Evolutionary conservation across 2,329 filamentous ascomycete genomes (phyloP).

Genomic region (Xylariaceae sp.): DNA sequence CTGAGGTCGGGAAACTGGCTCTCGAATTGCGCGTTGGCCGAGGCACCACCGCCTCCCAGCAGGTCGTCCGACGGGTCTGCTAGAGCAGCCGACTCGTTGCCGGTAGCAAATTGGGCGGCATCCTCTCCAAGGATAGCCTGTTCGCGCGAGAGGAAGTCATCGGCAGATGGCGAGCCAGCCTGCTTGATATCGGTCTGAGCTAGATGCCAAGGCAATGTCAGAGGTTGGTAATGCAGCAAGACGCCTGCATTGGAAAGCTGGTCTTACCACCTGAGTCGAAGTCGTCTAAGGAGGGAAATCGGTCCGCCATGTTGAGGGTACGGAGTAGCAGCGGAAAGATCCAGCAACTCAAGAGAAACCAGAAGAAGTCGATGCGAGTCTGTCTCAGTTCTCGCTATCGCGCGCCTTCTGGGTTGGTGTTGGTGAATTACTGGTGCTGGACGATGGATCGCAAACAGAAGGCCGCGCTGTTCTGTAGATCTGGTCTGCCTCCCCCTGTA

Average conservation of each 20-base stretch:
- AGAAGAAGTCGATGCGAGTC: too few species aligned
- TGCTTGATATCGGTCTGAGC: constrained; percentile 61
- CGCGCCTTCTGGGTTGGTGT: too few species aligned
- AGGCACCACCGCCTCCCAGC: constrained; percentile 51
- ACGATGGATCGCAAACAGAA: too few species aligned
- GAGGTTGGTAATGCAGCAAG: background rate
- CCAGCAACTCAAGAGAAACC: too few species aligned
- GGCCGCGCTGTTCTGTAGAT: too few species aligned
- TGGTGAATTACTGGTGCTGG: too few species aligned
- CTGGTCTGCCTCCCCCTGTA: too few species aligned
- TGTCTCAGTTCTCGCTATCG: too few species aligned
- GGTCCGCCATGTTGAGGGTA: constrained; percentile 57
- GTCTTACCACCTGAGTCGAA: constrained; percentile 58
- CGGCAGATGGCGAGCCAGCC: constrained; percentile 52
- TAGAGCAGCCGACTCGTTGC: constrained; percentile 60
- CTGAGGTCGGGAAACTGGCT: constrained; percentile 81
- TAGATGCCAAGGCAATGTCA: constrained; percentile 24
- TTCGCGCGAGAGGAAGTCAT: constrained; percentile 89
- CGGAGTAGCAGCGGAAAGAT: background rate
- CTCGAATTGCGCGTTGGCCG: constrained; percentile 56
- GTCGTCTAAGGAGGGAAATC: constrained; percentile 73
- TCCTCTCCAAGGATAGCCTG: constrained; percentile 87
- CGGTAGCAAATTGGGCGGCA: constrained; percentile 78
- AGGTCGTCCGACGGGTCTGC: constrained; percentile 64
- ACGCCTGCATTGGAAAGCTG: background rate